Evolutionary conservation across 192 early-diverging fungal species (phyloP), one percentile per base, ranked within the genome.

Genomic region (Linnemannia schmuckeri): DNA sequence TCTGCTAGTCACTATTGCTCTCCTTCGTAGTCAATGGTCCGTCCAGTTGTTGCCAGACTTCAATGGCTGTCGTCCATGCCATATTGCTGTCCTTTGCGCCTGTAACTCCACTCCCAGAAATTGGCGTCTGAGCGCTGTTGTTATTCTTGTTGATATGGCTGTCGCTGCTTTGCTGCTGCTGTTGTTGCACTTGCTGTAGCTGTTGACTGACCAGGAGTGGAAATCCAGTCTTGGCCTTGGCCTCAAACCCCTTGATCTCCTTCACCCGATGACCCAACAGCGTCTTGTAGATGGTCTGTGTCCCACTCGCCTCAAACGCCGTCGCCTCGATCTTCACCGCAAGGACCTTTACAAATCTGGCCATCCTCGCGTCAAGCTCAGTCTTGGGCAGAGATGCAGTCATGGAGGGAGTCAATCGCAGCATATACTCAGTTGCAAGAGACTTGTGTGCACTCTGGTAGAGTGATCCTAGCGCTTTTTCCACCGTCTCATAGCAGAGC

Each of bases 161-260:
- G 12, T 66, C 30, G 30, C 30, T 30, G 30, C 61, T 30, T 66
- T 27, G 27, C 15, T 27, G 24, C 10, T 27, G 22, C 24, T 55
- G 54, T n/a, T 55, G 54, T 15, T 63, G 57, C 9, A 4, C 9
- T 9, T 10, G 27, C 57, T 27, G 9, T 7, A n/a, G 24, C 1
- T 30, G 57, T 8, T 63, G 61, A 33, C 8, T 5, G 30, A 24
- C 13, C 61, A 66, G 27, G 12, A 33, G 72, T 3, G 72, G 18
- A 0, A 61, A 18, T 27, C 30, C 76, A 12, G 22, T 33, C 35
- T 27, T 55, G 55, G 85, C 79, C 37, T 87, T 76, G 4, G 76
- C 33, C 54, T 87, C 85, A 68, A 87, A 87, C 13, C 35, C 79
- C 68, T 87, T 87, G 80, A 87, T 78, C 37, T 87, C 85, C 15